Evolutionary conservation across 208 protist genomes (phyloP), one percentile per base, ranked within the genome.

Genomic region (Paratrypanosoma confusum): DNA sequence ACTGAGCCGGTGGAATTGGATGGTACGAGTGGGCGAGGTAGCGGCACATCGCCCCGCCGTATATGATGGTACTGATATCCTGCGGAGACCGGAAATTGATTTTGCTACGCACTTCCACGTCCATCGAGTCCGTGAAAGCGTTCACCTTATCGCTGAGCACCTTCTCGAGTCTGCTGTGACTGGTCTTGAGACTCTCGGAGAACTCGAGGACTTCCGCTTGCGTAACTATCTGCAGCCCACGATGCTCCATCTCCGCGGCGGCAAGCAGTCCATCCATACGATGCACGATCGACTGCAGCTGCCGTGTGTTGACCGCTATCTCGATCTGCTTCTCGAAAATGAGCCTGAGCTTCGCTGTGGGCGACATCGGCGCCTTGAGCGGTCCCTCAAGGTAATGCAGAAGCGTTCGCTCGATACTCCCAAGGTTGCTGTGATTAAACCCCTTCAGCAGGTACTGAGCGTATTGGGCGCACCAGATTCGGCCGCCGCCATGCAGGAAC

Each of bases 251-350:
- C 65, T 93, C 88, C 35, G 86, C 62, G n/a, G 83, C 73, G 2
- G 81, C 78, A 13, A 93, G 66, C 24, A 95, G 69, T 26, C 81
- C 88, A 34, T 95, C 88, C 88, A 93, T 95, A 50, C 84, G 81
- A 44, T 88, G 66, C 39, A 72, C 39, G 47, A 93, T 63, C 26
- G 85, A 86, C 11, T 46, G 69, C 44, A 93, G 69, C 63, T 91
- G 80, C 16, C 79, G 77, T 25, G 68, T 73, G 45, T 66, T 59
- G 14, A 89, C 74, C 0, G 81, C 78, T 27, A 89, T 45, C 27
- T 88, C 74, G 23, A 95, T 65, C 76, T 95, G 88, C 34, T 61
- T 82, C 32, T 90, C 71, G 74, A 82, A 93, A 37, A 95, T 83
- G 31, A 93, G 66, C 50, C 75, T 78, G 26, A 87, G 69, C 55